Percentiles rank a stretch among this genome's conserved stretches.
These are phyloP conservation scores for Fusarium miscanthi DNA, from an alignment of 2,329 filamentous ascomycete genomes.

Conservation along the genomic window DNA sequence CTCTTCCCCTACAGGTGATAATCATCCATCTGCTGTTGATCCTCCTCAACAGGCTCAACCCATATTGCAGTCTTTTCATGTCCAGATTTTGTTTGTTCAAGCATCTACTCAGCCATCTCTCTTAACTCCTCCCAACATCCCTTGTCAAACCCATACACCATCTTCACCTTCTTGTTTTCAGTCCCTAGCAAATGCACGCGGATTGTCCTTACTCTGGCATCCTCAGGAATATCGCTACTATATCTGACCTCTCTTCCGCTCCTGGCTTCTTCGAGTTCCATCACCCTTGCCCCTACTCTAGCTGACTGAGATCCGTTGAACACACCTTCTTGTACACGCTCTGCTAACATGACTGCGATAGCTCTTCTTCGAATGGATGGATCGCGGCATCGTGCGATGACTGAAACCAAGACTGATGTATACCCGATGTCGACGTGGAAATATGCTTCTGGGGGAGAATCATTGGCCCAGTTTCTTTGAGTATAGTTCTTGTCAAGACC, in stretches of 20 bases:
- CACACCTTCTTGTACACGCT: constrained; percentile 15
- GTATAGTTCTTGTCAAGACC: background rate
- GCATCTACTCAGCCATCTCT: background rate
- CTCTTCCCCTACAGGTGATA: background rate
- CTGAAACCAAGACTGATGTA: constrained; percentile 8
- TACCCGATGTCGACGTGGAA: constrained; percentile 31
- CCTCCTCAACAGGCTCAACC: fast-evolving
- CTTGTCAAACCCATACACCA: constrained; percentile 20
- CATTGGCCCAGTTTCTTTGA: background rate
- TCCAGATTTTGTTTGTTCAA: background rate
- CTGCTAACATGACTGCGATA: constrained; percentile 14
- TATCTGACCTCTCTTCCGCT: background rate
- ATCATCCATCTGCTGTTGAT: background rate
- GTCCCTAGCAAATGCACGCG: constrained; percentile 1
- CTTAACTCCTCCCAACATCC: constrained; percentile 7
- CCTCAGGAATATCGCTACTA: background rate
- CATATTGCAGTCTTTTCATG: fast-evolving
- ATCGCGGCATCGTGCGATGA: constrained; percentile 25
- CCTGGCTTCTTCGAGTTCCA: constrained; percentile 25
- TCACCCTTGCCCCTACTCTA: constrained; percentile 10
- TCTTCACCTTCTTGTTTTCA: background rate
- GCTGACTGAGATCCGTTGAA: constrained; percentile 17
- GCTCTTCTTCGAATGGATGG: constrained; percentile 13
- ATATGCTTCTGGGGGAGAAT: background rate
- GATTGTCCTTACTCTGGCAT: constrained; percentile 12